Evolutionary conservation across 2,329 filamentous ascomycete species (phyloP), one percentile per base, ranked within the genome.

Genomic region (Blastomyces parvus): DNA sequence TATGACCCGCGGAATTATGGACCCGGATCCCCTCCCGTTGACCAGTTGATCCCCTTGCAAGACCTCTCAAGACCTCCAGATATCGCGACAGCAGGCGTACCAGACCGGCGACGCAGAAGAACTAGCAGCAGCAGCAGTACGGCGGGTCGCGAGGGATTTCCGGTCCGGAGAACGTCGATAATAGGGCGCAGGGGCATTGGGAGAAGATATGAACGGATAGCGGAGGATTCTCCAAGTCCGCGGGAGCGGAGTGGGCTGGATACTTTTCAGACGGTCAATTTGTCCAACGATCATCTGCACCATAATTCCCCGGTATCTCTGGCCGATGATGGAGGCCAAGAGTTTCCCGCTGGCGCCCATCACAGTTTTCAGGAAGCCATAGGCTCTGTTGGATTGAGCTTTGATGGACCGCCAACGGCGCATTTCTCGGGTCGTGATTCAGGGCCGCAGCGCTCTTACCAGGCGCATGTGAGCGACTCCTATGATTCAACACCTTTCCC

Each of bases 41-140:
- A 71, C 64, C 75, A 77, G 62, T 87, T 87, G 66, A 92, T 94
- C 77, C 88, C 88, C 64, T 79, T 93, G 64, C 86, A 86, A 74
- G 84, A 87, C 69, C 79, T 89, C 44, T 78, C 79, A 14, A 73
- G 75, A 64, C 72, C 74, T 33, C 73, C 74, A 42, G 74, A 73
- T 62, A 67, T 65, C 33, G 65, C 64, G 58, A 67, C 67, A 42
- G 64, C 69, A 22, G 72, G 70, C 38, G 73, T 71, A 33, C 68
- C 70, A 57, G 62, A 66, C 65, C 67, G 74, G 36, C 67, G 70
- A 59, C 65, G 53, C 66, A 68, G 67, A 64, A 70, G 70, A 64
- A 64, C 70, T 63, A 69, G 68, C 60, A 72, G 71, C 60, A 68
- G 56, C 62, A 59, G 66, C 55, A 66, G 68, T 27, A 67, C 67